Evolutionary conservation across 2,329 filamentous ascomycete genomes (phyloP).

Genomic region (Scedosporium dehoogii): DNA sequence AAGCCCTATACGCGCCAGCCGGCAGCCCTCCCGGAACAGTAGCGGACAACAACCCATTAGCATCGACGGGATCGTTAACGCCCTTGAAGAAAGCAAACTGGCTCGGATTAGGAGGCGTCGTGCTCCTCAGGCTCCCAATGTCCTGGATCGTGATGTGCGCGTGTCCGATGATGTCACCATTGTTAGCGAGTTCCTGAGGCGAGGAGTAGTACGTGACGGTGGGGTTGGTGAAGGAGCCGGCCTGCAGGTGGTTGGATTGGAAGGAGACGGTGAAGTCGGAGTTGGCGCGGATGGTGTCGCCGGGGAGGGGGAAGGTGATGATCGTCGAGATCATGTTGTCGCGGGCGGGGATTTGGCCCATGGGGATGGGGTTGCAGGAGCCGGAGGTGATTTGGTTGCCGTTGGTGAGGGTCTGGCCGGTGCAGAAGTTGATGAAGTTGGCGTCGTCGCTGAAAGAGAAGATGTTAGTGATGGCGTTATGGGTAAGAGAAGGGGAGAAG

Average conservation of each 20-base stretch:
- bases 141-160: slow-evolving; percentile 43
- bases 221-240: slow-evolving; percentile 45
- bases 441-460: slow-evolving; percentile 26
- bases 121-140: slow-evolving; percentile 25
- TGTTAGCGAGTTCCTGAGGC: slow-evolving; percentile 36
- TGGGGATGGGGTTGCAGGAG: slow-evolving; percentile 49
- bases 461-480: not conserved
- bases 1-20: slow-evolving; percentile 37
- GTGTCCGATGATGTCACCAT: slow-evolving; percentile 31
- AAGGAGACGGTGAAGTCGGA: slow-evolving; percentile 36
- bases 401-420: slow-evolving; percentile 43
- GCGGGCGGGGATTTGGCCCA: slow-evolving; percentile 43
- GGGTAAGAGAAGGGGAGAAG: not conserved
- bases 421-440: slow-evolving; percentile 54
- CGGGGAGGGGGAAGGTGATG: slow-evolving; percentile 34
- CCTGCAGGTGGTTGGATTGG: slow-evolving; percentile 36
- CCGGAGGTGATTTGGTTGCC: slow-evolving; percentile 37
- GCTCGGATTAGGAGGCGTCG: slow-evolving; percentile 25
- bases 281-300: slow-evolving; percentile 26
- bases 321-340: slow-evolving; percentile 45
- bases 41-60: slow-evolving; percentile 32
- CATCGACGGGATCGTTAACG: slow-evolving; percentile 40
- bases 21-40: slow-evolving; percentile 34
- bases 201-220: slow-evolving; percentile 43
- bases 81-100: slow-evolving; percentile 48